Base-by-base conservation (phyloP, 2,329 filamentous ascomycete species). In the Penicillium sp. region DNA sequence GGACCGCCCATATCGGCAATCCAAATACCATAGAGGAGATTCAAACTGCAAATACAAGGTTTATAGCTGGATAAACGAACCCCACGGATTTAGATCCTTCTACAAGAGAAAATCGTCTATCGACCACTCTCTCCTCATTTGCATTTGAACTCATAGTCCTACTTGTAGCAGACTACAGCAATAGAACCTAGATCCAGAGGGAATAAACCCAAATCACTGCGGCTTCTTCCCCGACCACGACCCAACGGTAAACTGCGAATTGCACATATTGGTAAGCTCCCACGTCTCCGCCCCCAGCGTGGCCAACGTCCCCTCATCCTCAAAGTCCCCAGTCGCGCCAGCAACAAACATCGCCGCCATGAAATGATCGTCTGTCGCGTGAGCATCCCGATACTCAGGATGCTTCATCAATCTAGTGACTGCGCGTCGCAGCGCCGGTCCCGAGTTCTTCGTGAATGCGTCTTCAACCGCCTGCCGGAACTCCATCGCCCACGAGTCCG, bases 291-390 rank as follows among this genome's bases (percentile, higher is more conserved):
- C 81, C 0, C 72, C 76, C 31, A 66, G 54, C 10, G 66, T 49
- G 0, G 49, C 60, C 27, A 50, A 44, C 0, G 49, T 60, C 0
- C 67, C 71, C 47, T 71, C 65, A 62, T 81, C 78, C 23, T 76
- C 74, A 45, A 66, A 59, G 28, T 75, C 75, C 1, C 81, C 76
- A 27, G 72, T 72, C 3, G 77, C 71, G 1, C 84, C 84, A 0
- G 82, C 80, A 0, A 83, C 78, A 66, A 87, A 87, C 59, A 82
- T 72, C 3, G 80, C 75, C 0, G 82, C 71, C 80, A 87, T 86
- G 55, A 84, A 87, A 61, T 87, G 83, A 62, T 87, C 84, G 60
- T 88, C 84, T 0, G 84, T 87, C 0, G 75, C 83, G 67, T 87
- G 84, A 0, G 84, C 84, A 57, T 86, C 83, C 13, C 83, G 69